Percentiles rank a stretch among this genome's conserved stretches.
These are phyloP conservation scores for Chernovozyma sophiae-reginae DNA, from an alignment of 1,139 yeast genomes.

Conservation along the genomic window DNA sequence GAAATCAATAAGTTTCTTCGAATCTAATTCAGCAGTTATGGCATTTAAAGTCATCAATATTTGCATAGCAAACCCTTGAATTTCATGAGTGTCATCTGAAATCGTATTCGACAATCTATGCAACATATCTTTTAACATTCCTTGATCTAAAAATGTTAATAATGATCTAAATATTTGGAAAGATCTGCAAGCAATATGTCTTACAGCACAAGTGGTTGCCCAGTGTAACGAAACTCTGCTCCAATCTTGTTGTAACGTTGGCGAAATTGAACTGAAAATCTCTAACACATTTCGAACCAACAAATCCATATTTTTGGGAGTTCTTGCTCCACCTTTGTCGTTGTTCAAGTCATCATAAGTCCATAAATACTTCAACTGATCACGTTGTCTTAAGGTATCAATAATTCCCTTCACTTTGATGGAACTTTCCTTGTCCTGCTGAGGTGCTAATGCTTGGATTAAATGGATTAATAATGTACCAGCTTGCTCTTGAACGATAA, in stretches of 20 bases:
- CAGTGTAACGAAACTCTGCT: constrained; percentile 77
- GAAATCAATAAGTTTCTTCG: constrained; percentile 74
- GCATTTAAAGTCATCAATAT: constrained; percentile 94
- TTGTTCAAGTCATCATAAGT: constrained; percentile 78
- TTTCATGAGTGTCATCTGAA: constrained; percentile 82
- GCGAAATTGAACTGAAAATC: constrained; percentile 43
- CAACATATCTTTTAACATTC: constrained; percentile 90
- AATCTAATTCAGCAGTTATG: constrained; percentile 76
- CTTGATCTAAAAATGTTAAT: constrained; percentile 72
- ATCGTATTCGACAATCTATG: constrained; percentile 91
- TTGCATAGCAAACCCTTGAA: constrained; percentile 97
- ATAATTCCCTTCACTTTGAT: constrained; percentile 52
- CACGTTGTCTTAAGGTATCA: constrained; percentile 48
- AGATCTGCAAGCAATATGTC: constrained; percentile 95
- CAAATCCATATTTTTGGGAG: constrained; percentile 85
- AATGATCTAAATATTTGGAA: constrained; percentile 88
- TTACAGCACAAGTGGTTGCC: constrained; percentile 97
- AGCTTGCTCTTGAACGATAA: constrained; percentile 82
- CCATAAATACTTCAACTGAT: constrained; percentile 53
- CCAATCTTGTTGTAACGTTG: constrained; percentile 70
- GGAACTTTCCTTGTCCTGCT: not conserved
- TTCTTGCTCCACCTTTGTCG: constrained; percentile 65
- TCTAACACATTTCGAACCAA: constrained; percentile 62
- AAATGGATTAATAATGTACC: constrained; percentile 69
- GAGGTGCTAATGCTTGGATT: constrained; percentile 54